Evolutionary conservation across 164 flowering plant species (phyloP).

Genomic region (Akebia trifoliata): DNA sequence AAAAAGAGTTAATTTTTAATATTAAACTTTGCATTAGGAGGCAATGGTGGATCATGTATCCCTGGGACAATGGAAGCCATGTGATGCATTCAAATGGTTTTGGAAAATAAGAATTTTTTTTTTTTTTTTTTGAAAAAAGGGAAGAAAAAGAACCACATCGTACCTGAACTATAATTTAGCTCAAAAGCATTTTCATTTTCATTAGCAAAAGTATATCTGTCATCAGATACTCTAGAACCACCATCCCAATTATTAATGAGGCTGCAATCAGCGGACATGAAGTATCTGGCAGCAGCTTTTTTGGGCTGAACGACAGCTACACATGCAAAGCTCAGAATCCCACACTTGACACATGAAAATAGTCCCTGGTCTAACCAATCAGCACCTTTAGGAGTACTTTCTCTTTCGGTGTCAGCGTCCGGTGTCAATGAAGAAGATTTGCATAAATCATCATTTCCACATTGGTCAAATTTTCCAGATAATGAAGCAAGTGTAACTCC

Average conservation of each 20-base stretch:
- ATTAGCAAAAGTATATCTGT: conserved; percentile 20
- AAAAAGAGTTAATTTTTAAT: background rate
- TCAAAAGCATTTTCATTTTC: conserved; percentile 23
- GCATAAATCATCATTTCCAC: conserved; percentile 21
- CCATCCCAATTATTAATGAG: conserved; percentile 49
- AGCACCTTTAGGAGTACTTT: conserved; percentile 26
- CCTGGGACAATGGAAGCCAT: background rate
- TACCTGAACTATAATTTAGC: conserved; percentile 41
- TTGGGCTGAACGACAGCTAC: conserved; percentile 75
- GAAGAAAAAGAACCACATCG: conserved; percentile 4
- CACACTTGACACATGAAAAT: conserved; percentile 93
- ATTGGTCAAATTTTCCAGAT: conserved; percentile 8
- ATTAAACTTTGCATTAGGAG: background rate
- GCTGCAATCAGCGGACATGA: conserved; percentile 73
- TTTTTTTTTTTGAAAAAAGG: too few relatives aligned
- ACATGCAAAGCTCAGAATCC: conserved; percentile 78
- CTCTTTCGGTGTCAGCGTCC: conserved; percentile 21
- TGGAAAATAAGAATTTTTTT: background rate
- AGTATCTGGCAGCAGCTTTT: conserved; percentile 61
- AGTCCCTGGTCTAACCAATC: conserved; percentile 53
- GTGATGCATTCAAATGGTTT: background rate
- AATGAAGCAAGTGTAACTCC: conserved; percentile 23
- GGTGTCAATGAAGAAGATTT: conserved; percentile 17
- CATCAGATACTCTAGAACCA: conserved; percentile 31
- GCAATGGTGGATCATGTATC: background rate